Evolutionary conservation across 2,329 filamentous ascomycete genomes (phyloP).

Genomic region (Endothia cerciana): DNA sequence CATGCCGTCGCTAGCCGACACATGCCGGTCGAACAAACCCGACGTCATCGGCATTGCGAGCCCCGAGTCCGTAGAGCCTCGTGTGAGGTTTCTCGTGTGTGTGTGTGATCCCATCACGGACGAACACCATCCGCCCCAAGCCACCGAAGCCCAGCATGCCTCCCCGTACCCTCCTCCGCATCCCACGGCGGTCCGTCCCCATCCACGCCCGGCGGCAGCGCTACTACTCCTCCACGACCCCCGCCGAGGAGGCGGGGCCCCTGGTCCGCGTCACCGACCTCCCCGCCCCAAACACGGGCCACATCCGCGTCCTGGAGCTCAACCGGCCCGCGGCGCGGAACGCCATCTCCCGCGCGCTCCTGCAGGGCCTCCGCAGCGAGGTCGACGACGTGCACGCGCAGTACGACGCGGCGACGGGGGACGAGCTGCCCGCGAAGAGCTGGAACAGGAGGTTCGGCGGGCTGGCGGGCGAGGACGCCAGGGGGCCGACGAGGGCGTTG

Average conservation of each 20-base stretch:
- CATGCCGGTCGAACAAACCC: not conserved
- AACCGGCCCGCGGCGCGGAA: constrained; percentile 87
- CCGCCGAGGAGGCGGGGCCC: constrained; percentile 47
- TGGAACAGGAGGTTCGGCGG: constrained; percentile 49
- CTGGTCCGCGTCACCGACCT: constrained; percentile 74
- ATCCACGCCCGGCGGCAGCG: constrained; percentile 27
- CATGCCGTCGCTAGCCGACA: not conserved
- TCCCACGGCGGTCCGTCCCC: constrained; percentile 6
- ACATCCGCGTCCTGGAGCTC: constrained; percentile 85
- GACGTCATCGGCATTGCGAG: constrained; percentile 8
- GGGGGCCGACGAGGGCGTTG: constrained; percentile 73
- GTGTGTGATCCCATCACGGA: not conserved
- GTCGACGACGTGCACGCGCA: constrained; percentile 71
- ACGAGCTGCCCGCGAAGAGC: constrained; percentile 49
- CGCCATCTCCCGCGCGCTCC: constrained; percentile 80
- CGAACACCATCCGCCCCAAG: not conserved
- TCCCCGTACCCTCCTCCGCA: constrained; percentile 17
- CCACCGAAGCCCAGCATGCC: constrained; percentile 13
- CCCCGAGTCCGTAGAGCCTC: not conserved
- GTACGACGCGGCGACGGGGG: constrained; percentile 56
- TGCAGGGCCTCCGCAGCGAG: constrained; percentile 72
- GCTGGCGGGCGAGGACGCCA: constrained; percentile 47
- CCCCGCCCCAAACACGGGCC: constrained; percentile 77
- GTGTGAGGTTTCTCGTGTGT: not conserved
- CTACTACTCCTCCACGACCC: constrained; percentile 50